Conservation (phyloP, 129 eudicot genomes). For the Flaveria ramosissima region DNA sequence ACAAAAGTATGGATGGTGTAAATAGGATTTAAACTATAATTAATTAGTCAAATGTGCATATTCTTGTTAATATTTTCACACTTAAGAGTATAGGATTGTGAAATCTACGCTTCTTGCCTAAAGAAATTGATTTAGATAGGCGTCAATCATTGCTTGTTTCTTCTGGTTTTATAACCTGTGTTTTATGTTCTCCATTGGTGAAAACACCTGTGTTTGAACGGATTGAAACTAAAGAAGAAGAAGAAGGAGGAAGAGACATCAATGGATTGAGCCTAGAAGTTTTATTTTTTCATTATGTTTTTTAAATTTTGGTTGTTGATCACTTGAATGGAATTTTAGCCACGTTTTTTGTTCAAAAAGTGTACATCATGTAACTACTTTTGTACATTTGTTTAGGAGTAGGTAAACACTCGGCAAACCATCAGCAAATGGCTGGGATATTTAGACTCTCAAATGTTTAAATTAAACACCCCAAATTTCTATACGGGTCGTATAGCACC, state of each 20-base stretch:
- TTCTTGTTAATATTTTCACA: too few species aligned
- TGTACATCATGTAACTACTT: not conserved
- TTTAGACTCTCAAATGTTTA: too few species aligned
- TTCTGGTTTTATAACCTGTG: conserved; percentile 40
- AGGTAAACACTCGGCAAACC: too few species aligned
- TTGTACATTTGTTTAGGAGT: not conserved
- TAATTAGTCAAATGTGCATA: too few species aligned
- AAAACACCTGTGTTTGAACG: conserved; percentile 41
- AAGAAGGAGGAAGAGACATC: conserved; percentile 44
- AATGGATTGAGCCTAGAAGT: not conserved
- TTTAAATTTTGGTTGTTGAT: not conserved
- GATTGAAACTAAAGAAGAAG: conserved; percentile 33
- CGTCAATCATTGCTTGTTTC: conserved; percentile 11
- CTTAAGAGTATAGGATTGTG: too few species aligned
- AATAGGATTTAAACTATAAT: not conserved
- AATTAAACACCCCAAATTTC: too few species aligned
- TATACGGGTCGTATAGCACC: too few species aligned
- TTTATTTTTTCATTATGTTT: conserved; percentile 11
- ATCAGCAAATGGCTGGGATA: too few species aligned
- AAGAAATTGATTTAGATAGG: too few species aligned
- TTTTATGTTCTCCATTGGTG: conserved; percentile 47
- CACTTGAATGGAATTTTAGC: not conserved
- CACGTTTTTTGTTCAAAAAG: not conserved
- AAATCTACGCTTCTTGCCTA: too few species aligned
- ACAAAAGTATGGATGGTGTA: too few species aligned